Conservation (phyloP, 306 rosid genomes). For the Neltuma alba region DNA sequence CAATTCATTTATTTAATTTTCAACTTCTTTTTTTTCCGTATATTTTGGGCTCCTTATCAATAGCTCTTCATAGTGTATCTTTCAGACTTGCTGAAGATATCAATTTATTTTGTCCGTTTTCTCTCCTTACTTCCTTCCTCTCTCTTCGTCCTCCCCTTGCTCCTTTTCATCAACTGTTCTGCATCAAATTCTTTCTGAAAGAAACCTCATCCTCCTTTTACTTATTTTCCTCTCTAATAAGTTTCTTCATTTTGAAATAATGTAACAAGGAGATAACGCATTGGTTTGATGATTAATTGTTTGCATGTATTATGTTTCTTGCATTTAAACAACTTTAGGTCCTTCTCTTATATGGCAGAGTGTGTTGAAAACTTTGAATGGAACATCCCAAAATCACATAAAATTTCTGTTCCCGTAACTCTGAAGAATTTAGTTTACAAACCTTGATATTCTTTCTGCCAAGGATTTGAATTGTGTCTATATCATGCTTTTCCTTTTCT, state of each 20-base stretch:
- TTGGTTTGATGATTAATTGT: constrained; percentile 1
- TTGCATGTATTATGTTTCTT: constrained; percentile 7
- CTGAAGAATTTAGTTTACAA: background rate
- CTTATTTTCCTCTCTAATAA: background rate
- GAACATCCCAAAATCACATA: too few relatives aligned
- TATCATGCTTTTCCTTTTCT: background rate
- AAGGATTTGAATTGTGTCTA: constrained; percentile 7
- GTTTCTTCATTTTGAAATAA: background rate
- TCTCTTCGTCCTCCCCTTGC: background rate
- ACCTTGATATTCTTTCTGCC: background rate
- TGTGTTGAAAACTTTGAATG: background rate
- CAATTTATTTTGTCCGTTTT: background rate
- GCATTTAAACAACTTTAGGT: background rate
- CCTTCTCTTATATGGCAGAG: background rate
- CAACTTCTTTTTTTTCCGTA: background rate
- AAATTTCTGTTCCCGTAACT: background rate
- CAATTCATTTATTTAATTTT: background rate
- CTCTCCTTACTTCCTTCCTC: background rate
- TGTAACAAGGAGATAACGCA: background rate
- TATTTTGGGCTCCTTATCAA: background rate
- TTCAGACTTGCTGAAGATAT: background rate
- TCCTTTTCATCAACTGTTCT: background rate
- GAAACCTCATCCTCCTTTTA: background rate
- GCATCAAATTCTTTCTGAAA: background rate
- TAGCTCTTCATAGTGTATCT: background rate